Evolutionary conservation across 305 asterid genomes (phyloP).

Genomic region (Rubia peregrina): DNA sequence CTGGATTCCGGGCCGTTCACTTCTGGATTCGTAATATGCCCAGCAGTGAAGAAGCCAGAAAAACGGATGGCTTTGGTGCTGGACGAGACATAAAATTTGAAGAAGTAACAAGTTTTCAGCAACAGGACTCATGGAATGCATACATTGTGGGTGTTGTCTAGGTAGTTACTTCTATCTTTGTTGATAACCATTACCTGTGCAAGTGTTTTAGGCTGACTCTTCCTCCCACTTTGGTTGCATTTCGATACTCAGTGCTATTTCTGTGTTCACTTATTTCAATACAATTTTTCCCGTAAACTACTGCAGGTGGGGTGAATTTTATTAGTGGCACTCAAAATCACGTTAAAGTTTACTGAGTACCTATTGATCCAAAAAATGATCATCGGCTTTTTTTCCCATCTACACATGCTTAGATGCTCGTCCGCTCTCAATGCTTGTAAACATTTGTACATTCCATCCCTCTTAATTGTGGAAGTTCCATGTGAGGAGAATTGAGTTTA

Average conservation of each 20-base stretch:
- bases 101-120: constrained; percentile 71
- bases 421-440: no score
- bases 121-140: constrained; percentile 96
- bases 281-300: no score
- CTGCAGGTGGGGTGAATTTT: no score
- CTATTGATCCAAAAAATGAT: not conserved
- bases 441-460: not conserved
- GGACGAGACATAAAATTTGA: constrained; percentile 75
- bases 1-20: constrained; percentile 70
- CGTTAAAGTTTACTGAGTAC: not conserved
- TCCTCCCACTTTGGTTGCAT: not conserved
- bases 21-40: constrained; percentile 91
- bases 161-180: constrained; percentile 8
- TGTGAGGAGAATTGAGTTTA: no score
- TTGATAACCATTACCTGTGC: not conserved
- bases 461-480: not conserved
- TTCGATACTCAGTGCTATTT: not conserved
- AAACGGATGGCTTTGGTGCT: constrained; percentile 53
- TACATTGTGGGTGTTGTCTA: constrained; percentile 76
- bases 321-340: no score
- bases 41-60: constrained; percentile 55
- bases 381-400: not conserved
- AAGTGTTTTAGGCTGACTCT: not conserved
- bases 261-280: no score
- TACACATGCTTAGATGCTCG: not conserved